Evolutionary conservation across 108 stramenopile species (phyloP), one percentile per base, ranked within the genome.

Genomic region (Fragilariopsis cylindrus): DNA sequence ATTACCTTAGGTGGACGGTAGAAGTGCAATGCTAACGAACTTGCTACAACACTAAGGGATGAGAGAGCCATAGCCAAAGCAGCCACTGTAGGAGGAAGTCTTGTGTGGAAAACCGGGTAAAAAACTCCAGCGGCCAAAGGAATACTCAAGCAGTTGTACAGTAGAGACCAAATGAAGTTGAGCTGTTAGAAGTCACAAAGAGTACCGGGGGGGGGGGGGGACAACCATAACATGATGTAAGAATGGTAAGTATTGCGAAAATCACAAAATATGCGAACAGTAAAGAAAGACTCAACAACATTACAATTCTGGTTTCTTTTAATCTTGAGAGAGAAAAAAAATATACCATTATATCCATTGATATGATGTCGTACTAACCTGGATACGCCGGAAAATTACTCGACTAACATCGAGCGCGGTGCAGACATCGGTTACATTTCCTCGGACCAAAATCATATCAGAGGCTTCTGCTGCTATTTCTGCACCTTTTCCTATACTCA

Each of bases 391-490:
- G 71, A 98, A 97, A 48, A 97, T 95, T 41, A 85, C 82, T 30
- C 88, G 82, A 57, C 90, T 85, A 46, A 99, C 84, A 65, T 99
- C 91, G 40, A 99, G 66, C 1, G 97, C 94, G 3, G 90, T 88
- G 47, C 94, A 88, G 16, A 99, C 95, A 85, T 98, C 98, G 48
- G 73, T 78, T 8, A 99, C 84, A 13, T 92, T 77, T 41, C 85
- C 88, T 52, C 91, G 82, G 3, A 99, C 95, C 6, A 99, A 80
- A 9, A 99, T 97, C 69, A 98, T 86, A 55, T 96, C 93, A 1
- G 97, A 97, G 21, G 98, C 94, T 68, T 99, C 98, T n/a, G 96
- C 90, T 18, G 99, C 99, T 57, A 99, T 92, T 49, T 95, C 90
- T 6, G 99, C 96, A 5, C 98, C 99, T 6, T 96, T 92, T 3